phyloP scores from a whole-genome alignment of 2,329 filamentous ascomycete genomes.

The Sporothrix sp. region DNA sequence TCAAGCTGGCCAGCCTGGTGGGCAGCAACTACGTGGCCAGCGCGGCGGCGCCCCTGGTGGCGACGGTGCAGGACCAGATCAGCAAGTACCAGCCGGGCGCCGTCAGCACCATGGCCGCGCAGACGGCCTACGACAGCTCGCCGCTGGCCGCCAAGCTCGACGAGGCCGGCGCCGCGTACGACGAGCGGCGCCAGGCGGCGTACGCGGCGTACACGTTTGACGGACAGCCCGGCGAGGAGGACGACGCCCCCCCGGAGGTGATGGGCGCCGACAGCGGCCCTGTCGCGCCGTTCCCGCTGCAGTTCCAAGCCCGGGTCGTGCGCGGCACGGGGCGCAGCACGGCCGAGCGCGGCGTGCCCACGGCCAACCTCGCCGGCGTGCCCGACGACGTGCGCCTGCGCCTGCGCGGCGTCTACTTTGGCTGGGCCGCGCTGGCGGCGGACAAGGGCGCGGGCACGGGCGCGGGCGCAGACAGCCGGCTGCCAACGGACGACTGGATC shows the following conservation, averaged over 20 bases:
- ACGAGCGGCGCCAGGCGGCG: conserved; percentile 24
- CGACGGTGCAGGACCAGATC: conserved; percentile 18
- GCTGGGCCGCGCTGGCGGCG: conserved; percentile 44
- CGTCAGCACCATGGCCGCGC: conserved; percentile 32
- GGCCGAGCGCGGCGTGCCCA: conserved; percentile 38
- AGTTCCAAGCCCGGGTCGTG: conserved; percentile 39
- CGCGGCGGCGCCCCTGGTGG: conserved; percentile 5
- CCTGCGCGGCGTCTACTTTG: conserved; percentile 54
- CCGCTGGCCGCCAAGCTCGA: conserved; percentile 25
- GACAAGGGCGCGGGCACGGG: conserved; percentile 1
- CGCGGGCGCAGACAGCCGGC: conserved; percentile 18
- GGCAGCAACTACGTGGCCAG: conserved; percentile 26
- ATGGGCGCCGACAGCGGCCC: conserved; percentile 44
- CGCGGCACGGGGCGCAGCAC: conserved; percentile 33
- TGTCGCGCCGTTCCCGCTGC: conserved; percentile 42
- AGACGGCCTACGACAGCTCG: conserved; percentile 29
- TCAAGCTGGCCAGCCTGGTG: conserved; percentile 45
- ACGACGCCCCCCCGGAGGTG: conserved; percentile 27
- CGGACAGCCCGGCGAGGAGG: conserved; percentile 7
- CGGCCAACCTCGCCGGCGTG: conserved; percentile 43
- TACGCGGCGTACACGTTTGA: conserved; percentile 26
- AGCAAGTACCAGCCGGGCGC: conserved; percentile 29
- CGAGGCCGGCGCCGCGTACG: conserved; percentile 29
- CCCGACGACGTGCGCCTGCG: conserved; percentile 43
- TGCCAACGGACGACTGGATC: conserved; percentile 43